Base-by-base conservation (phyloP, 2,329 filamentous ascomycete species). In the Cladosporium sp. region DNA sequence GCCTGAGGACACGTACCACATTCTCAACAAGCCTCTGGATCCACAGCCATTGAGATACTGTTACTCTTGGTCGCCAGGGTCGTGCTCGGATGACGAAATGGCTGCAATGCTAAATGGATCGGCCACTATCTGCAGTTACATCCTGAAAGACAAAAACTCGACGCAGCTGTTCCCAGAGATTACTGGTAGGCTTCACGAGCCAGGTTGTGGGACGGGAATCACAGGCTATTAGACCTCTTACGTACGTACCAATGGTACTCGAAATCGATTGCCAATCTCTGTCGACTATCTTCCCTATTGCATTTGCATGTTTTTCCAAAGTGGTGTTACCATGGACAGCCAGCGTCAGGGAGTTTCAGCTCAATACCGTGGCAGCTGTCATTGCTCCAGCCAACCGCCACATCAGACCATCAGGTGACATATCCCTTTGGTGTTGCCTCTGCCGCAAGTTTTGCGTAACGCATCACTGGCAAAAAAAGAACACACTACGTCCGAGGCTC, bases 81-180 rank as follows among this genome's bases (percentile, higher is more conserved):
- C 70, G 3, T 71, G 69, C 51, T 66, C 60, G 13, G 63, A 69
- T 18, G 67, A 68, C 48, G 69, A 70, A 34, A 56, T 66, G 46
- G 63, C 63, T 5, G 58, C 61, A 13, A n/a, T 69, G 18, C 10
- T 51, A n/a, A 68, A 68, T 10, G 70, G 67, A 2, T 68, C 66
- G 3, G 67, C 65, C 16, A 46, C 64, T 23, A 58, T 71, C 25
- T 61, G 64, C 28, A 66, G 67, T 28, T 71, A 64, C 26, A 66
- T 70, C 26, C 28, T 71, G 28, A 66, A 66, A 32, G 67, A 70
- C 51, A 59, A 43, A 59, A 70, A 70, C 48, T 66, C 69, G 26
- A 69, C 69, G 13, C 34, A 58, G 36, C 46, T 70, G 62, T 71
- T 68, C 58, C 70, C 70, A 14, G 65, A 69, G 5, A 18, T 63